phyloP scores from a whole-genome alignment of 2,329 filamentous ascomycete genomes.

The Ophiobolus disseminans region DNA sequence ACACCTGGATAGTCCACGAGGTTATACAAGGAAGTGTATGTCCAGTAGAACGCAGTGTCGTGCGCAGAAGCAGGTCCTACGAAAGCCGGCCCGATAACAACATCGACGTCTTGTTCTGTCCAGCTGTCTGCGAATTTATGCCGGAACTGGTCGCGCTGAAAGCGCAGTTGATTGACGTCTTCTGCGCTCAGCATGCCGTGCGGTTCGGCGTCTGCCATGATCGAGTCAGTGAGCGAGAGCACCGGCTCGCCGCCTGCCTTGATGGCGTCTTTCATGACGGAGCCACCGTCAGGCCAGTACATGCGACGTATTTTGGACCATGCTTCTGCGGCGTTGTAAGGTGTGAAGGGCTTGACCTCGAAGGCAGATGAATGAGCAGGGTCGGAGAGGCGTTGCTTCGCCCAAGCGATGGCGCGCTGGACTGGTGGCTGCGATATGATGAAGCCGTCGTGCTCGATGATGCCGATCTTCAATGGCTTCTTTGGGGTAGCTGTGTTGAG shows the following conservation, averaged over 20 bases:
- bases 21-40: slow-evolving; percentile 28
- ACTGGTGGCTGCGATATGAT: slow-evolving; percentile 52
- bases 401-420: slow-evolving; percentile 47
- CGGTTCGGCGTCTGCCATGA: slow-evolving; percentile 10
- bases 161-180: slow-evolving; percentile 16
- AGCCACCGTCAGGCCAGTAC: slow-evolving; percentile 58
- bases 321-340: slow-evolving; percentile 39
- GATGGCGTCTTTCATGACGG: slow-evolving; percentile 42
- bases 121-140: slow-evolving; percentile 19
- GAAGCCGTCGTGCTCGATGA: slow-evolving; percentile 51
- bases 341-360: slow-evolving; percentile 48
- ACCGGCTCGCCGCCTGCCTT: slow-evolving; percentile 53
- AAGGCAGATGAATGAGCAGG: slow-evolving; percentile 16
- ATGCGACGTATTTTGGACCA: slow-evolving; percentile 46
- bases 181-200: slow-evolving; percentile 16
- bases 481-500: slow-evolving; percentile 10
- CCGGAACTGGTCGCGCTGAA: slow-evolving; percentile 20
- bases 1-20: slow-evolving; percentile 30
- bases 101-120: slow-evolving; percentile 29
- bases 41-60: slow-evolving; percentile 32
- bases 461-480: slow-evolving; percentile 51
- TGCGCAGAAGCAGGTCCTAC: slow-evolving; percentile 28
- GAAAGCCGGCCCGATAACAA: slow-evolving; percentile 28
- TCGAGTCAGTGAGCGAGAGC: slow-evolving; percentile 51
- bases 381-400: slow-evolving; percentile 18